Conservation (phyloP, 23 red algal species). For the Cyanidioschyzon merolae region DNA sequence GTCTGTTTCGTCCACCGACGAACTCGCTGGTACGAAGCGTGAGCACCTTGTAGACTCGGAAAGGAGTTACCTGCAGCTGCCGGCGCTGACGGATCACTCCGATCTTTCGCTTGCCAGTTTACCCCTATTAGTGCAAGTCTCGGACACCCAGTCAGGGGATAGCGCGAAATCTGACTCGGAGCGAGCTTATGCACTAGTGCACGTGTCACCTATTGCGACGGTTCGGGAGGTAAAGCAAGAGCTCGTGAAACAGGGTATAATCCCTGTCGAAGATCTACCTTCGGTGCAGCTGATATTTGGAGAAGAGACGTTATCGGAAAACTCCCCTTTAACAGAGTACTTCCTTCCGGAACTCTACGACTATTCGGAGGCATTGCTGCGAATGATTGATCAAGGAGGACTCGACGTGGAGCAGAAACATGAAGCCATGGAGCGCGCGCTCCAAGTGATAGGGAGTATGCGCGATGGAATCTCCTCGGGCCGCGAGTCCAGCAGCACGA, state of each 20-base stretch:
- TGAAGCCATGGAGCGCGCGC: constrained; percentile 15
- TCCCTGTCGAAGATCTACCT: background rate
- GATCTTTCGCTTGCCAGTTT: background rate
- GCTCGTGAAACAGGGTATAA: background rate
- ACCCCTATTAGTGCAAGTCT: background rate
- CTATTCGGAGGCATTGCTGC: constrained; percentile 20
- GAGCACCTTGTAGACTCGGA: too few species aligned
- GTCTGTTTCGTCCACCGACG: too few species aligned
- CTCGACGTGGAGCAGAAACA: constrained; percentile 10
- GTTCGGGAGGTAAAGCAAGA: background rate
- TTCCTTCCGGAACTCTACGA: constrained; percentile 25
- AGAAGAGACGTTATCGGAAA: background rate
- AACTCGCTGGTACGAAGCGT: too few species aligned
- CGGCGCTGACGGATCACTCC: background rate
- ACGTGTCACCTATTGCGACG: background rate
- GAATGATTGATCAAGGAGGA: constrained; percentile 28
- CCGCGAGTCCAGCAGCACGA: background rate
- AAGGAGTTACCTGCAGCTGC: background rate
- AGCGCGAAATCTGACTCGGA: background rate
- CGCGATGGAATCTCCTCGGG: constrained; percentile 1
- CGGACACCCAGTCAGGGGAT: background rate
- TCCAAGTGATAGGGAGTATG: constrained; percentile 11
- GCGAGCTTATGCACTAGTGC: background rate
- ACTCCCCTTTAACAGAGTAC: constrained; percentile 7
- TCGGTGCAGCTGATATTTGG: background rate